Base-by-base conservation (phyloP, 75 land plant species). In the Pinus taeda region DNA sequence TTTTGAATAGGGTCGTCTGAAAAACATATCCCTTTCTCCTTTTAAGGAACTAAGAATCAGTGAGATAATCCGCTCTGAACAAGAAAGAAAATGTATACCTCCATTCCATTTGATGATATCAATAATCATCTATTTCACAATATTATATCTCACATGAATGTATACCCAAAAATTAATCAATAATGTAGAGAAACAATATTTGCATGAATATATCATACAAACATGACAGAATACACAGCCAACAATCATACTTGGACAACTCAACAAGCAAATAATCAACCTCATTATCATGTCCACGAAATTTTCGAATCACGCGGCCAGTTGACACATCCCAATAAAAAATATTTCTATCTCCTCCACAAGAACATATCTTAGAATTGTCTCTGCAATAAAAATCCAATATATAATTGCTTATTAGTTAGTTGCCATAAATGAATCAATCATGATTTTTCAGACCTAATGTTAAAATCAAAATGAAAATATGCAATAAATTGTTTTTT, bases 251-350 rank as follows among this genome's bases (percentile, higher is more conserved):
- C n/a, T 9, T n/a, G 3, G 12, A 69, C 0, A 69, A 69, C 18
- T 7, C n/a, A 9, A 9, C 39, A n/a, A 20, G 24, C 4, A 69
- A 42, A 69, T 7, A 2, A 8, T 29, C 18, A 60, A 96, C 98
- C 93, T 96, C 99, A 78, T 95, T 90, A 22, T 92, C 99, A 81
- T 96, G 99, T 42, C 99, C 99, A 56, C 94, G 92, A 65, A 96
- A 96, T 78, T 96, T 96, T 17, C 99, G 93, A 60, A 96, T 96
- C 24, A 96, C 97, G 36, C 92, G 88, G n/a, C 99, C 99, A 55
- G 89, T 82, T 13, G 94, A 36, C 7, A 96, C 99, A 83, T 96
- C 99, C 99, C 99, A 96, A 63, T 87, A 94, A 37, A 96, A 94
- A 6, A 96, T 66, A 79, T 96, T 97, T 15, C 97, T 85, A 76